Evolutionary conservation across 768 basidiomycete species (phyloP).

Genomic region (Phylloporus sp.): DNA sequence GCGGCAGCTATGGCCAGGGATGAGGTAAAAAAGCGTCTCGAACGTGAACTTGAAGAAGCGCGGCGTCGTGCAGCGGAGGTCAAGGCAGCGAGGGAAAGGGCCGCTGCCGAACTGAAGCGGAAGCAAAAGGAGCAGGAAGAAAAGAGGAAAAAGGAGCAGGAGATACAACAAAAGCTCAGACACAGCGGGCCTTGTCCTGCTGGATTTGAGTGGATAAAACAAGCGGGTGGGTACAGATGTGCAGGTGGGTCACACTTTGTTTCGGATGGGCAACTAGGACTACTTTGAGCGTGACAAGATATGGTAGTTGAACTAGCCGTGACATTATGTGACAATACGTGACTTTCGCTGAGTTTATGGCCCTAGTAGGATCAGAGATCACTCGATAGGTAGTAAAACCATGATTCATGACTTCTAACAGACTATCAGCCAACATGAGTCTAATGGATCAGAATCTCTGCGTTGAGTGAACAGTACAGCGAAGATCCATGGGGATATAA

Average conservation of each 20-base stretch:
- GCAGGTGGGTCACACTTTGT: slow-evolving; percentile 45
- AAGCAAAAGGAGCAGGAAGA: slow-evolving; percentile 39
- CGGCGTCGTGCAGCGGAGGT: slow-evolving; percentile 27
- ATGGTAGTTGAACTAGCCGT: no score
- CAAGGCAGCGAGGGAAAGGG: slow-evolving; percentile 25
- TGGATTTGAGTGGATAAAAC: slow-evolving; percentile 45
- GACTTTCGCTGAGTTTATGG: no score
- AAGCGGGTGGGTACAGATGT: slow-evolving; percentile 42
- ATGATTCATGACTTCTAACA: no score
- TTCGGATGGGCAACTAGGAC: slow-evolving; percentile 7
- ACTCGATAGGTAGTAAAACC: no score
- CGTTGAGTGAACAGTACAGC: no score
- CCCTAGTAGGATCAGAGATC: no score
- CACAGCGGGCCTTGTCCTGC: slow-evolving; percentile 47
- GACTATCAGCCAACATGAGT: no score
- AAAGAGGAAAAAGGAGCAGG: slow-evolving; percentile 16
- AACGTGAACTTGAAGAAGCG: slow-evolving; percentile 27
- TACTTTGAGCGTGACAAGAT: no score
- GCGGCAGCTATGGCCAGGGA: slow-evolving; percentile 19
- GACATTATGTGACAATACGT: no score
- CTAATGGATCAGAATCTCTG: no score
- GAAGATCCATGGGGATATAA: no score
- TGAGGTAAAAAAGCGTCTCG: slow-evolving; percentile 16
- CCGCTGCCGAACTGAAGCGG: slow-evolving; percentile 27
- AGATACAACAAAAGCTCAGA: slow-evolving; percentile 42